phyloP scores from a whole-genome alignment of 2,329 filamentous ascomycete species.

The Clarireedia monteithiana region DNA sequence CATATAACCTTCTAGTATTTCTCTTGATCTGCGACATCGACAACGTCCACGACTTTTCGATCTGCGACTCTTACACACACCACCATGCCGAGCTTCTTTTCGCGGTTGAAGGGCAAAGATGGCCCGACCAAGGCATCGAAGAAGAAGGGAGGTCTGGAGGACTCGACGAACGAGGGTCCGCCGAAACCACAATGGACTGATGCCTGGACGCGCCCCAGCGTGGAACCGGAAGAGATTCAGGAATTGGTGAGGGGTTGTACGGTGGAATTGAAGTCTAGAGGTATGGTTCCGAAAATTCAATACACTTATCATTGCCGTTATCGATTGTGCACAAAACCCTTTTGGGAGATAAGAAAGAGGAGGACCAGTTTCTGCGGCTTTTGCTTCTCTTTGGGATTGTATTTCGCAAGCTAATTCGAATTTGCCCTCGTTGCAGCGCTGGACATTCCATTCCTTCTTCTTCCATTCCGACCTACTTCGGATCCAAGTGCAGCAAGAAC shows the following conservation, averaged over 20 bases:
- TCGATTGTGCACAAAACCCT: slow-evolving; percentile 22
- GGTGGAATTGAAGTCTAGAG: slow-evolving; percentile 86
- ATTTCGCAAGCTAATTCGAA: slow-evolving; percentile 21
- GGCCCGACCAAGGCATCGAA: slow-evolving; percentile 44
- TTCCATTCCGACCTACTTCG: slow-evolving; percentile 89
- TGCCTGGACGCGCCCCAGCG: slow-evolving; percentile 72
- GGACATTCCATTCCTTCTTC: slow-evolving; percentile 82
- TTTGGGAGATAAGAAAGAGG: background rate
- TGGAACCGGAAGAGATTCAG: slow-evolving; percentile 85
- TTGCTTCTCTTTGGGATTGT: slow-evolving; percentile 1
- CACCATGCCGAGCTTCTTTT: slow-evolving; percentile 29
- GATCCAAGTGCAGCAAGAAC: slow-evolving; percentile 87
- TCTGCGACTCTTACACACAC: background rate
- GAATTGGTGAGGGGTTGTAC: slow-evolving; percentile 81
- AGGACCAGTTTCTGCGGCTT: background rate
- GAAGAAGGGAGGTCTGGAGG: slow-evolving; percentile 56
- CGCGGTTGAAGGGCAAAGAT: slow-evolving; percentile 61
- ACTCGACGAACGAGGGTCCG: slow-evolving; percentile 42
- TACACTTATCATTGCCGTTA: slow-evolving; percentile 12
- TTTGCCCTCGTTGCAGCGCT: slow-evolving; percentile 51
- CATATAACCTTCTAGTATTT: background rate
- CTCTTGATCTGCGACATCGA: background rate
- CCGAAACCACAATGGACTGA: slow-evolving; percentile 78
- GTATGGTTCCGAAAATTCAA: slow-evolving; percentile 43
- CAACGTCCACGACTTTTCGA: background rate